Evolutionary conservation across 2,329 filamentous ascomycete genomes (phyloP).

Genomic region (Penicillium sp.): DNA sequence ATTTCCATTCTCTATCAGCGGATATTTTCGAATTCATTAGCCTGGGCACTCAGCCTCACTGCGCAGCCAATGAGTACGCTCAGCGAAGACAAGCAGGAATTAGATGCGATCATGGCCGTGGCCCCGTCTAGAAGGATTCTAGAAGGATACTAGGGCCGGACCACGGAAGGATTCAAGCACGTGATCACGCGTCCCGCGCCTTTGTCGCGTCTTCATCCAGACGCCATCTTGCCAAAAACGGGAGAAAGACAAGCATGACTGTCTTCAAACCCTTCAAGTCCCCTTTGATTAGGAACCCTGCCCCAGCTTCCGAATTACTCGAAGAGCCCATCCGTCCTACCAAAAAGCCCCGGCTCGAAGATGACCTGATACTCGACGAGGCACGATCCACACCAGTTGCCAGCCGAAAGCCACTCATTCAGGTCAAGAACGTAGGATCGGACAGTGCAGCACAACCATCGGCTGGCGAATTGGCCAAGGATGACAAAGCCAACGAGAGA

Average conservation of each 20-base stretch:
- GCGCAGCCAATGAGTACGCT: too few species aligned
- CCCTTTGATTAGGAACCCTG: constrained; percentile 40
- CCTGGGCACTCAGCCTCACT: too few species aligned
- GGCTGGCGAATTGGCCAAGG: background rate
- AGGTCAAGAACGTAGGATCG: constrained; percentile 28
- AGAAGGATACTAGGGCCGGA: too few species aligned
- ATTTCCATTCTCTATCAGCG: too few species aligned
- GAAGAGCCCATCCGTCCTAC: constrained; percentile 22
- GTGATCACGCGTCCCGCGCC: constrained; percentile 22
- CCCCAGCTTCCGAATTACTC: background rate
- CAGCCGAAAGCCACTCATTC: constrained; percentile 32
- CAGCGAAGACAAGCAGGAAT: background rate
- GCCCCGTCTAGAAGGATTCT: too few species aligned
- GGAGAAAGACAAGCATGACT: constrained; percentile 27
- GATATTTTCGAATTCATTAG: background rate
- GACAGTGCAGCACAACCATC: constrained; percentile 8
- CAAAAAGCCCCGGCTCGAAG: constrained; percentile 37
- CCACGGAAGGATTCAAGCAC: too few species aligned
- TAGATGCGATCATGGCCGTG: background rate
- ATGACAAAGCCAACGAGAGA: constrained; percentile 27
- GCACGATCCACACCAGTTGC: constrained; percentile 11
- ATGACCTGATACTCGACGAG: constrained; percentile 14
- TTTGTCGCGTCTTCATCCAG: constrained; percentile 14
- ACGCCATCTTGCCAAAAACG: constrained; percentile 1
- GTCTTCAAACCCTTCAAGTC: constrained; percentile 48